Evolutionary conservation across 306 rosid genomes (phyloP).

Genomic region (Vigna hirtella): DNA sequence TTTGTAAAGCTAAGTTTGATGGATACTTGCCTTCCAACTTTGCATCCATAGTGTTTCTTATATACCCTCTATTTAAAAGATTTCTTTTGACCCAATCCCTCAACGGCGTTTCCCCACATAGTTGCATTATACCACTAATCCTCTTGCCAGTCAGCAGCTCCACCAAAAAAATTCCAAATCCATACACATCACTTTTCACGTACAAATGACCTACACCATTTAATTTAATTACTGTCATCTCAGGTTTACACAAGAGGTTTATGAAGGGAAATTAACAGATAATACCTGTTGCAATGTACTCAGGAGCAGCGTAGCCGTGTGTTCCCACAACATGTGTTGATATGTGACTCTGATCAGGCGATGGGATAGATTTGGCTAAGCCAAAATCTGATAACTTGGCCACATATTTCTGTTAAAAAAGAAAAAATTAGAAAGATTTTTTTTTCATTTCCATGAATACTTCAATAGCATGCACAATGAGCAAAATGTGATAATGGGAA

Average conservation of each 20-base stretch:
- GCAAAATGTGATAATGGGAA: slow-evolving; percentile 35
- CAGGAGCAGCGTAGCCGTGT: slow-evolving; percentile 88
- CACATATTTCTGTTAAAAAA: slow-evolving; percentile 57
- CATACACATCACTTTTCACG: slow-evolving; percentile 90
- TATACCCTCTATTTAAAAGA: slow-evolving; percentile 62
- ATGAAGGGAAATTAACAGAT: slow-evolving; percentile 24
- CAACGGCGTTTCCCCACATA: slow-evolving; percentile 45
- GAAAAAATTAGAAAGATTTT: slow-evolving; percentile 14
- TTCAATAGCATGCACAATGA: slow-evolving; percentile 1
- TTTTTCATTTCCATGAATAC: neutral
- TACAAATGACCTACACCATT: slow-evolving; percentile 70
- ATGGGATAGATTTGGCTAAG: slow-evolving; percentile 73
- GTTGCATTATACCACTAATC: slow-evolving; percentile 55
- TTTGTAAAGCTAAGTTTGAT: slow-evolving; percentile 61
- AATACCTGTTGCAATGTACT: slow-evolving; percentile 79
- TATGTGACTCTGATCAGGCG: slow-evolving; percentile 71
- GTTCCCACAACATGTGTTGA: slow-evolving; percentile 83
- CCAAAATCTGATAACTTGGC: slow-evolving; percentile 92
- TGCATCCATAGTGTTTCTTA: slow-evolving; percentile 76
- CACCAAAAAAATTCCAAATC: slow-evolving; percentile 82
- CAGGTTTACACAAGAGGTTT: neutral
- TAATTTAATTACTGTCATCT: neutral
- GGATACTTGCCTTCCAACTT: slow-evolving; percentile 84
- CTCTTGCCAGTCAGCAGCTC: slow-evolving; percentile 78
- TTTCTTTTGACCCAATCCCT: slow-evolving; percentile 76